A percentile compares a stretch with the other conserved stretches of the same genome.
Evolutionary conservation across 2,329 filamentous ascomycete genomes (phyloP).

Genomic region (Fusarium hostae): DNA sequence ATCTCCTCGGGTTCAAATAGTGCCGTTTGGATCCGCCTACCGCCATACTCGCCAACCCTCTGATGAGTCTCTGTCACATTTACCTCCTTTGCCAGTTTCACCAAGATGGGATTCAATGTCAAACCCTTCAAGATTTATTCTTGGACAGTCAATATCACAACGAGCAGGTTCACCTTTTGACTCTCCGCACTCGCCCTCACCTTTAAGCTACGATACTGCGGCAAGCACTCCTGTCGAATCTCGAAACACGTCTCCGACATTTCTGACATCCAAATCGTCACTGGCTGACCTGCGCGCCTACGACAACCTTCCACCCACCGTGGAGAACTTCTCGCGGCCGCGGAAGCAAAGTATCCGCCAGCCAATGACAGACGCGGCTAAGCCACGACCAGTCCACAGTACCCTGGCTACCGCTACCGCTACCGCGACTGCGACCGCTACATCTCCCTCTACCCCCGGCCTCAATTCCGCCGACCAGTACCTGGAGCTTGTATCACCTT

Average conservation of each 20-base stretch:
- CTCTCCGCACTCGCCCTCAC: conserved; percentile 43
- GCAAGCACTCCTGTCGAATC: conserved; percentile 40
- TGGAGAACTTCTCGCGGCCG: conserved; percentile 71
- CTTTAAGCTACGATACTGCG: conserved; percentile 40
- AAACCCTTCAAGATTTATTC: conserved; percentile 44
- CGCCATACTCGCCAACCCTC: conserved; percentile 36
- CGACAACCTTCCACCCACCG: conserved; percentile 53
- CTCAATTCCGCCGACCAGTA: conserved; percentile 46
- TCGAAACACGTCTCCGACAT: conserved; percentile 47
- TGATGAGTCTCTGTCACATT: conserved; percentile 43
- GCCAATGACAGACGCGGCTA: conserved; percentile 50
- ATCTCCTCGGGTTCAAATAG: conserved; percentile 39
- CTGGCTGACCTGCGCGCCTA: conserved; percentile 50
- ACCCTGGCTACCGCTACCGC: conserved; percentile 25
- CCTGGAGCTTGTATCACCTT: conserved; percentile 45
- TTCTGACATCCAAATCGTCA: conserved; percentile 48
- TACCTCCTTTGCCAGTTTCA: conserved; percentile 51
- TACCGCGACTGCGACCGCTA: not conserved
- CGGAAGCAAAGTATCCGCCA: conserved; percentile 65
- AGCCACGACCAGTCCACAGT: conserved; percentile 42
- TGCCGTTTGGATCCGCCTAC: conserved; percentile 40
- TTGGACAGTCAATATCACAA: conserved; percentile 38
- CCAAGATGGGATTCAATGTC: conserved; percentile 59
- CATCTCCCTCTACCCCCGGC: conserved; percentile 33
- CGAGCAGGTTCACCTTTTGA: conserved; percentile 42